Evolutionary conservation across 164 flowering plant species (phyloP).

Genomic region (Cinnamomum chago): DNA sequence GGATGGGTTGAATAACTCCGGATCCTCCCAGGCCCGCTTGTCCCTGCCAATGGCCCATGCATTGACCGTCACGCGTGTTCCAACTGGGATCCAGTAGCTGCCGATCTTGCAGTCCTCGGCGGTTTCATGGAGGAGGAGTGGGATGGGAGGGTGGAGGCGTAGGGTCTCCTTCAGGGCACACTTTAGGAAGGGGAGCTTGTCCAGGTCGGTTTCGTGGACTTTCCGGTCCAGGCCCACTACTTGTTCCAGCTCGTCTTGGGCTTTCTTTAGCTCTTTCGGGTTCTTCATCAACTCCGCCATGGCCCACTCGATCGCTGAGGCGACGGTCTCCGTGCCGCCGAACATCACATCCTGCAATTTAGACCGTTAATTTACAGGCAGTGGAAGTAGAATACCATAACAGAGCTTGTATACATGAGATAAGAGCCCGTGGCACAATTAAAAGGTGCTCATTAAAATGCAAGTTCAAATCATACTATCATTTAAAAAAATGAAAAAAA

Average conservation of each 20-base stretch:
- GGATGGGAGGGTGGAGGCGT: conserved; percentile 88
- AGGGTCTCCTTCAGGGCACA: conserved; percentile 59
- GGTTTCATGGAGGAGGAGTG: conserved; percentile 78
- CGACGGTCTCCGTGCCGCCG: conserved; percentile 91
- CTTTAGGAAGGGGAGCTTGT: conserved; percentile 53
- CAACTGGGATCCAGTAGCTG: conserved; percentile 65
- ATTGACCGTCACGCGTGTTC: conserved; percentile 61
- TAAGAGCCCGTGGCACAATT: too few relatives aligned
- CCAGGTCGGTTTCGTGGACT: conserved; percentile 63
- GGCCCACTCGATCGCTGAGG: conserved; percentile 88
- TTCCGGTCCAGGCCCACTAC: conserved; percentile 56
- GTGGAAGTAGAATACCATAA: too few relatives aligned
- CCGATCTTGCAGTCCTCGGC: conserved; percentile 50
- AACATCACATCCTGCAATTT: conserved; percentile 76
- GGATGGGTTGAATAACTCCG: conserved; percentile 48
- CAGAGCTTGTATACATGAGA: too few relatives aligned
- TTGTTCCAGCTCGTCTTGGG: conserved; percentile 55
- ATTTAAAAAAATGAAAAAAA: too few relatives aligned
- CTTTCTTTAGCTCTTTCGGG: conserved; percentile 55
- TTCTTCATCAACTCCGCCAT: conserved; percentile 66
- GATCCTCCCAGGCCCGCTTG: conserved; percentile 54
- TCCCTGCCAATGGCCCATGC: conserved; percentile 73
- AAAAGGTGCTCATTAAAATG: too few relatives aligned
- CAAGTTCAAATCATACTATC: too few relatives aligned
- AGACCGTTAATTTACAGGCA: too few relatives aligned